Evolutionary conservation across 768 basidiomycete genomes (phyloP), one percentile per base, ranked within the genome.

Genomic region (Mycena indigotica): DNA sequence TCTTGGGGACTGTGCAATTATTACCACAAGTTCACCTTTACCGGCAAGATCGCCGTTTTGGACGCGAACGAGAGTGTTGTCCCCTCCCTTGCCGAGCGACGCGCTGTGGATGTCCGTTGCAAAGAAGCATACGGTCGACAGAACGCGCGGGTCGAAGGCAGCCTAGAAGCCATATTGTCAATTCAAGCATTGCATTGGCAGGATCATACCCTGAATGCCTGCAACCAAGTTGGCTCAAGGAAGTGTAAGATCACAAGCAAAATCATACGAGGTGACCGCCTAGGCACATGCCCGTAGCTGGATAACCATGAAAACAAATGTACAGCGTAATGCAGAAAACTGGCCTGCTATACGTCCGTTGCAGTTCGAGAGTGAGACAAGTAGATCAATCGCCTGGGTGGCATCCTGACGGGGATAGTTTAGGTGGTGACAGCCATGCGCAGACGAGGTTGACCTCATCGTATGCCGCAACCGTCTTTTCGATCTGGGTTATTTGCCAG

Each of bases 81-180:
- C 95, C 26, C 81, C 84, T 5, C 91, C 89, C 67, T 87, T 88
- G 4, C 95, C 95, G 21, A 98, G 85, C 0, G 92, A 86, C 1
- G 91, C 91, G 48, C 80, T 80, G 72, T 98, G 96, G 45, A 98
- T 85, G 69, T 96, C 95, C 16, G 96, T 98, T 2, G 91, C 93
- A 67, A 98, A 98, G 77, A 92, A 98, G 74, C 95, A 97, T 39
- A 96, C 91, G 0, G 91, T 81, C 1, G 95, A 78, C 3, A 92
- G 77, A 23, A 97, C 83, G 29, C 95, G 85, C 4, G 81, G 76
- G 69, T 98, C 90, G 68, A 98, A 95, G 0, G 94, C 91, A 49
- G 92, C 92, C 92, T 95, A 56, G 4, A 39, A 26, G 41, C 41
- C 30, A 21, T 32, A n/a, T n/a, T n/a, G n/a, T n/a, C n/a, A n/a